Evolutionary conservation across 2,329 filamentous ascomycete species (phyloP).

Genomic region (Periconia macrospinosa): DNA sequence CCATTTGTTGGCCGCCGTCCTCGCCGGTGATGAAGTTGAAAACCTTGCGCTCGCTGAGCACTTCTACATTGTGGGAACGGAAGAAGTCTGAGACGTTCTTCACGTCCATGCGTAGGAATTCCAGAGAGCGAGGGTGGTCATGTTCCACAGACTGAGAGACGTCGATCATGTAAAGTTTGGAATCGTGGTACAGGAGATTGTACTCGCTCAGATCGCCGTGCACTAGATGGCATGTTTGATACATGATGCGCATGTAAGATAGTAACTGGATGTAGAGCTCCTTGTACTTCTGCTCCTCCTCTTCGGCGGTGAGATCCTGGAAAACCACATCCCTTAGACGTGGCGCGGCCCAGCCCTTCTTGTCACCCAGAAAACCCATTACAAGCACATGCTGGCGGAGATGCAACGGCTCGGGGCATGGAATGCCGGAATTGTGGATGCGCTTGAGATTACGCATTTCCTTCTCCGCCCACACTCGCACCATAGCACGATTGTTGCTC

Average conservation of each 20-base stretch:
- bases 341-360: slow-evolving; percentile 84
- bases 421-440: slow-evolving; percentile 80
- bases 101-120: slow-evolving; percentile 97
- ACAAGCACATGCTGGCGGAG: slow-evolving; percentile 93
- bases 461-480: slow-evolving; percentile 98
- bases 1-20: slow-evolving; percentile 63
- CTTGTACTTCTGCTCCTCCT: slow-evolving; percentile 70
- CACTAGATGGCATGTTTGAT: slow-evolving; percentile 87
- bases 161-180: slow-evolving; percentile 88
- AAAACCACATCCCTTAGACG: slow-evolving; percentile 85
- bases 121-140: slow-evolving; percentile 87
- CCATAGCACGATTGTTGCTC: slow-evolving; percentile 93
- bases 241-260: slow-evolving; percentile 87
- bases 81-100: slow-evolving; percentile 97
- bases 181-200: slow-evolving; percentile 88
- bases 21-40: slow-evolving; percentile 79
- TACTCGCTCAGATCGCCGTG: slow-evolving; percentile 98
- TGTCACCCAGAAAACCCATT: slow-evolving; percentile 90
- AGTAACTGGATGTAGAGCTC: slow-evolving; percentile 80
- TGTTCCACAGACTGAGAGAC: slow-evolving; percentile 97
- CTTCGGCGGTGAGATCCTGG: slow-evolving; percentile 59
- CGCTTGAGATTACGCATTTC: slow-evolving; percentile 92
- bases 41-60: slow-evolving; percentile 73
- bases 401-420: slow-evolving; percentile 84
- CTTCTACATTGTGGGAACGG: slow-evolving; percentile 79